Conservation (phyloP, 2,329 filamentous ascomycete species). For the Alternaria alternata region DNA sequence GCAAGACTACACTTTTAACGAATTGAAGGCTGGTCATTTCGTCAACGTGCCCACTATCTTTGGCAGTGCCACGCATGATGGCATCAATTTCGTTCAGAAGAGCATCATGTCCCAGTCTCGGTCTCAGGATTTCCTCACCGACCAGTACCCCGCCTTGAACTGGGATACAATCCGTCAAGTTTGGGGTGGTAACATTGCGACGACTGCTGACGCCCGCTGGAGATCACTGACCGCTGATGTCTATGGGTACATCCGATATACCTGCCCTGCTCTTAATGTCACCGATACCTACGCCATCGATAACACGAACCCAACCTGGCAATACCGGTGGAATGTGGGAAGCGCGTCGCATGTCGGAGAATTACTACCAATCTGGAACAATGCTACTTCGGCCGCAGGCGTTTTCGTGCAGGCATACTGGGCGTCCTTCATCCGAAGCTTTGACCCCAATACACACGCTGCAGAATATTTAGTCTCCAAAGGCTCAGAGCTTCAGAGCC, state of each 20-base stretch:
- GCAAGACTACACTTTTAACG: conserved; percentile 50
- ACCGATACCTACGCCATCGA: conserved; percentile 44
- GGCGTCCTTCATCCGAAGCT: conserved; percentile 54
- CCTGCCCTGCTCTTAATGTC: conserved; percentile 56
- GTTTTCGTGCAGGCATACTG: conserved; percentile 52
- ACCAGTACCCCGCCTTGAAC: conserved; percentile 51
- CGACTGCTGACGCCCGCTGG: conserved; percentile 38
- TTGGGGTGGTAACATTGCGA: conserved; percentile 41
- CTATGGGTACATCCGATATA: conserved; percentile 61
- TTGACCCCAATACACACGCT: conserved; percentile 52
- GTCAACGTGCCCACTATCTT: conserved; percentile 54
- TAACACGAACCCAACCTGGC: conserved; percentile 50
- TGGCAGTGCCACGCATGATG: conserved; percentile 57
- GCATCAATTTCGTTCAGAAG: conserved; percentile 51
- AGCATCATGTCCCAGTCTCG: conserved; percentile 42
- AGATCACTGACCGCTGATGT: conserved; percentile 51
- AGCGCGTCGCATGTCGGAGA: conserved; percentile 51
- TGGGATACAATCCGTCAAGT: conserved; percentile 36
- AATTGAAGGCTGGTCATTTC: conserved; percentile 49
- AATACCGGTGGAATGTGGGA: conserved; percentile 60
- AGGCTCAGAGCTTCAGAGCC: conserved; percentile 28
- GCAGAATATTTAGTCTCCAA: conserved; percentile 26
- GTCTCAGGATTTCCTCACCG: conserved; percentile 48
- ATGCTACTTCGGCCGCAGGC: conserved; percentile 39
- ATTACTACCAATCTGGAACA: conserved; percentile 50